These are phyloP conservation scores for Yamadazyma friedrichii DNA, from an alignment of 1,139 yeast species.

Conservation along the genomic window DNA sequence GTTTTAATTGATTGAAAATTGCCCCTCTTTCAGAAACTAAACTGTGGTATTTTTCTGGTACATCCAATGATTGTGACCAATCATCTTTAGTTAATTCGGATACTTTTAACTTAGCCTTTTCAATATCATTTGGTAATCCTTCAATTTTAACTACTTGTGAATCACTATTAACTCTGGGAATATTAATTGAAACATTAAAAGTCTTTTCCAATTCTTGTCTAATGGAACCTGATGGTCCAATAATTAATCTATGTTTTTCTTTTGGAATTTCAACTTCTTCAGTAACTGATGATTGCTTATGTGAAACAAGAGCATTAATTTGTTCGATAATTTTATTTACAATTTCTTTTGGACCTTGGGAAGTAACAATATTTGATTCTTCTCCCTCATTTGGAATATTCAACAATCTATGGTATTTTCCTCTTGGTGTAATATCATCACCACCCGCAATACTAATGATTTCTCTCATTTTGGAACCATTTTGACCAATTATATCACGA, in stretches of 20 bases:
- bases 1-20: conserved; percentile 55
- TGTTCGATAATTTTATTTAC: conserved; percentile 69
- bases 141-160: conserved; percentile 45
- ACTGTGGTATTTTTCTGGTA: conserved; percentile 60
- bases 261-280: conserved; percentile 63
- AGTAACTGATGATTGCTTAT: conserved; percentile 60
- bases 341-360: conserved; percentile 73
- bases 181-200: conserved; percentile 58
- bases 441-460: conserved; percentile 84
- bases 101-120: conserved; percentile 51
- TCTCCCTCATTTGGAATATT: conserved; percentile 75
- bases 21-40: conserved; percentile 71
- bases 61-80: conserved; percentile 46
- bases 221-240: conserved; percentile 80
- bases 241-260: conserved; percentile 71
- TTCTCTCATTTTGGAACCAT: conserved; percentile 73
- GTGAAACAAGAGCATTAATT: conserved; percentile 62
- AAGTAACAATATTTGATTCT: conserved; percentile 58
- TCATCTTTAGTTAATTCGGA: conserved; percentile 54
- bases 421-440: conserved; percentile 41
- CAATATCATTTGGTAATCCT: conserved; percentile 66
- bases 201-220: conserved; percentile 75
- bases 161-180: conserved; percentile 63
- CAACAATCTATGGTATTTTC: conserved; percentile 56
- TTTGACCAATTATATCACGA: conserved; percentile 76